Evolutionary conservation across 2,329 filamentous ascomycete genomes (phyloP), one percentile per base, ranked within the genome.

Genomic region (Fusarium sp.): DNA sequence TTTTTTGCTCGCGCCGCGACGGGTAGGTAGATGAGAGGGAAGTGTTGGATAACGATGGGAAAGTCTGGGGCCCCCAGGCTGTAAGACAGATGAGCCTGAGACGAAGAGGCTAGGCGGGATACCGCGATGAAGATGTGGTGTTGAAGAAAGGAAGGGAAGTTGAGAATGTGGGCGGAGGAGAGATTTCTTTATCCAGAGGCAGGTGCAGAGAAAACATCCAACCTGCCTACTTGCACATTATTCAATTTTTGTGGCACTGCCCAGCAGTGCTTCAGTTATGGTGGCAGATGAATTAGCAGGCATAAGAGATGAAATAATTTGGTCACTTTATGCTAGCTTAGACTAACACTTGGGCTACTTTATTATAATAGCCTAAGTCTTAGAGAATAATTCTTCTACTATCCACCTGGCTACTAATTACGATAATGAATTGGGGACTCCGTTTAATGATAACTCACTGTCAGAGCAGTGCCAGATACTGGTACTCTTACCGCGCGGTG

Each of bases 391-490:
- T 34, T 34, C 32, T 34, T 34, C 16, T 34, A 8, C 9, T 4
- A 10, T 16, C 32, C 32, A 18, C 32, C 32, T 32, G 30, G 16
- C 32, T 34, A 34, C 32, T 1, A 34, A 10, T 34, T 6, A 18
- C 8, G 5, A 3, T 18, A 0, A 18, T 37, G 5, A 18, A 37
- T 6, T 1, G 2, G 16, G 9, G 9, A 6, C 16, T 4, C 4
- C 3, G 32, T 18, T 18, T 37, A 3, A 18, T 16, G 18, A 18
- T 18, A 5, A 34, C 5, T 18, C 8, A 34, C 32, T 34, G 32
- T 34, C 4, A 18, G 16, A 18, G 32, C 32, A 34, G 32, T 34
- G 8, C 32, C 3, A 37, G 32, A 11, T 16, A 37, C 11, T 37
- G 9, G 32, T 4, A 18, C 32, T 37, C 32, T 37, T 37, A 37